Evolutionary conservation across 192 early-diverging fungal species (phyloP).

Genomic region (Podila epicladia): DNA sequence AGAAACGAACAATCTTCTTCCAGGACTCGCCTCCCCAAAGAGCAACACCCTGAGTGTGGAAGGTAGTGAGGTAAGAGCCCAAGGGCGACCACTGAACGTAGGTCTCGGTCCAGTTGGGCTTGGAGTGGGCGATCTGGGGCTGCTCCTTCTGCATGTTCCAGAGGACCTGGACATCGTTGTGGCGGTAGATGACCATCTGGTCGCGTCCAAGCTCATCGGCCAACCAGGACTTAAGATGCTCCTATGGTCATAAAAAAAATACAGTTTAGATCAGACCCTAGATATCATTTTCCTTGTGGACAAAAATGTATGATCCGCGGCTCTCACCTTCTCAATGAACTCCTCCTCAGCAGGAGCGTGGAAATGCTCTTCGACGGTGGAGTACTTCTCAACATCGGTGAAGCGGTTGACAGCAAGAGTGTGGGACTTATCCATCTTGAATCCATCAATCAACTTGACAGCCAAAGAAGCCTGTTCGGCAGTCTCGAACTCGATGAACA

Average conservation of each 20-base stretch:
- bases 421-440: constrained; percentile 85
- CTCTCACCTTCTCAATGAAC: constrained; percentile 67
- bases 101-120: constrained; percentile 92
- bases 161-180: constrained; percentile 85
- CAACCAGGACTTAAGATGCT: constrained; percentile 92
- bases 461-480: constrained; percentile 82
- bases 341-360: constrained; percentile 77
- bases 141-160: constrained; percentile 91
- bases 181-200: constrained; percentile 90
- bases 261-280: not conserved
- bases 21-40: constrained; percentile 96
- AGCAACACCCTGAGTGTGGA: constrained; percentile 93
- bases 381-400: constrained; percentile 91
- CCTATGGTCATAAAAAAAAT: constrained; percentile 47
- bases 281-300: not conserved
- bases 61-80: constrained; percentile 92
- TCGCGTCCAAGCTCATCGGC: constrained; percentile 85
- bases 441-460: constrained; percentile 79
- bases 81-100: constrained; percentile 95
- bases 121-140: constrained; percentile 78
- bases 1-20: constrained; percentile 91
- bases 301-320: too few relatives aligned
- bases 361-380: constrained; percentile 76
- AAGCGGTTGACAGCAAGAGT: constrained; percentile 87
- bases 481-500: constrained; percentile 95